Evolutionary conservation across 371 early-diverging fungal genomes (phyloP).

Genomic region (Nematocida sp.): DNA sequence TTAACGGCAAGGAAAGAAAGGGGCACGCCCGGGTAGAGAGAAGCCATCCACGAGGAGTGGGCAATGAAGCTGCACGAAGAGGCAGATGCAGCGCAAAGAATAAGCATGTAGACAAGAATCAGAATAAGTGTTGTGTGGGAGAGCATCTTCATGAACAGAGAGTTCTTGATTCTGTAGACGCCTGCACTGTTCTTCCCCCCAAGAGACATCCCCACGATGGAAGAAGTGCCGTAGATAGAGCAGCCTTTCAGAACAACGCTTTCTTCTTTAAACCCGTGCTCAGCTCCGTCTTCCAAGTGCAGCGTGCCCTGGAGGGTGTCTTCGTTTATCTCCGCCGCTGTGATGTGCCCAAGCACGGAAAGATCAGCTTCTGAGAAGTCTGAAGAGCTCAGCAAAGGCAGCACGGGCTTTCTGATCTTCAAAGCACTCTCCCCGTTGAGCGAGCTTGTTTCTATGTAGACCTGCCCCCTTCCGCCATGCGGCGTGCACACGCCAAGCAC

Average conservation of each 20-base stretch:
- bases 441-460: constrained; percentile 84
- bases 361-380: constrained; percentile 28
- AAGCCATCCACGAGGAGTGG: constrained; percentile 35
- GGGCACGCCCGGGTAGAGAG: constrained; percentile 26
- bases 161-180: constrained; percentile 73
- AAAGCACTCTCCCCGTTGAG: constrained; percentile 89
- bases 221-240: constrained; percentile 77
- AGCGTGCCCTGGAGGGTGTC: constrained; percentile 34
- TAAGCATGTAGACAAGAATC: constrained; percentile 56
- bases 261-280: constrained; percentile 65
- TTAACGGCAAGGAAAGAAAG: constrained; percentile 27
- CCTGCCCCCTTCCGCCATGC: constrained; percentile 54
- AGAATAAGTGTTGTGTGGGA: constrained; percentile 48
- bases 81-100: constrained; percentile 56
- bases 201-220: constrained; percentile 77
- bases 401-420: constrained; percentile 65
- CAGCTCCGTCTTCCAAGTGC: constrained; percentile 57
- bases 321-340: not conserved
- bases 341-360: constrained; percentile 4
- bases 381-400: not conserved
- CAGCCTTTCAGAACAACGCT: constrained; percentile 78
- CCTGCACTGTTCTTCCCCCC: constrained; percentile 77
- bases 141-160: constrained; percentile 47
- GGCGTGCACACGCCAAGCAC: constrained; percentile 62
- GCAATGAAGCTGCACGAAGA: constrained; percentile 51